Conservation (phyloP, 345 rosid genomes). For the Melastoma malabathricum region DNA sequence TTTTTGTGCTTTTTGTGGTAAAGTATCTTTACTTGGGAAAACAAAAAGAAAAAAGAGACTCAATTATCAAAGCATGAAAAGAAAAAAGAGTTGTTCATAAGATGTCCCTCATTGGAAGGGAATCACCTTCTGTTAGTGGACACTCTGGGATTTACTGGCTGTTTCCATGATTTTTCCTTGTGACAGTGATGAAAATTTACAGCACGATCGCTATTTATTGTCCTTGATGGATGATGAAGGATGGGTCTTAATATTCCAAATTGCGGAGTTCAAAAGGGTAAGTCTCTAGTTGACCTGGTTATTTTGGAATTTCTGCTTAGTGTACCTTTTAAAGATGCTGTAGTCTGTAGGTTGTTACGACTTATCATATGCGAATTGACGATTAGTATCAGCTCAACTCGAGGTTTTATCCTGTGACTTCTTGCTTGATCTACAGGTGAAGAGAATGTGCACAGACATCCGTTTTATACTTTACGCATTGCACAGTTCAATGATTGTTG, state of each 20-base stretch:
- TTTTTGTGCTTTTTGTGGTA: too few species aligned
- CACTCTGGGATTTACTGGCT: background rate
- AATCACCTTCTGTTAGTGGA: background rate
- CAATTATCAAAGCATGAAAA: too few species aligned
- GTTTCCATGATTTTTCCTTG: constrained; percentile 9
- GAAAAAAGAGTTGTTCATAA: background rate
- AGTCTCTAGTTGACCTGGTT: constrained; percentile 1
- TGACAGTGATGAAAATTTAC: constrained; percentile 83
- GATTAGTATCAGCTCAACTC: background rate
- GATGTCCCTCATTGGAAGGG: background rate
- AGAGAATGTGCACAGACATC: constrained; percentile 65
- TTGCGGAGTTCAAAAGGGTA: constrained; percentile 92
- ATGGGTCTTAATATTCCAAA: constrained; percentile 59
- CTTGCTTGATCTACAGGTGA: constrained; percentile 38
- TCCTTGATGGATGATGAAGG: constrained; percentile 90
- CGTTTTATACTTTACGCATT: constrained; percentile 62
- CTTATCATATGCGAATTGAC: too few species aligned
- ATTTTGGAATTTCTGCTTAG: constrained; percentile 1
- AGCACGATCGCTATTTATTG: constrained; percentile 46
- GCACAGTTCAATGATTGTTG: constrained; percentile 50
- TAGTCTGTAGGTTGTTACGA: constrained; percentile 1
- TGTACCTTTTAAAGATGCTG: background rate
- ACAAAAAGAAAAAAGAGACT: too few species aligned
- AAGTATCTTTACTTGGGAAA: too few species aligned
- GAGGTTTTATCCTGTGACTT: too few species aligned